phyloP scores from a whole-genome alignment of 805 yeast species.

The Metschnikowia hibisci region DNA sequence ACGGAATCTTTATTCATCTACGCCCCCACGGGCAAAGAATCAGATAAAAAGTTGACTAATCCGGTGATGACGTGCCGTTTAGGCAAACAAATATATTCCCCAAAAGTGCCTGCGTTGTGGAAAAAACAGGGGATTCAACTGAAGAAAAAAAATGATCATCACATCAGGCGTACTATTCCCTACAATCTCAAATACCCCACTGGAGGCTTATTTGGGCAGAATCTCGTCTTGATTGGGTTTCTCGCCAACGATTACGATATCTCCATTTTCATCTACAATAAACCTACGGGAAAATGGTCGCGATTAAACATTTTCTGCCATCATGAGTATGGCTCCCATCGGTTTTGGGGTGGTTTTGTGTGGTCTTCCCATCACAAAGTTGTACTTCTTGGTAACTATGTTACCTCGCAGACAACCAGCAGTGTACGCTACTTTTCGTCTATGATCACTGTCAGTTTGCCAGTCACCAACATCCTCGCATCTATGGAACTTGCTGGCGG shows the following conservation, averaged over 20 bases:
- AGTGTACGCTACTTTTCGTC: slow-evolving; percentile 46
- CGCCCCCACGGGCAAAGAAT: slow-evolving; percentile 24
- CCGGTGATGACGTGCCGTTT: slow-evolving; percentile 35
- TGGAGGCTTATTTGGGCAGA: slow-evolving; percentile 64
- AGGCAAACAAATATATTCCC: slow-evolving; percentile 31
- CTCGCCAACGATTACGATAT: slow-evolving; percentile 45
- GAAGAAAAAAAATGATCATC: background rate
- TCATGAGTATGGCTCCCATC: slow-evolving; percentile 51
- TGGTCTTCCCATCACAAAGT: slow-evolving; percentile 80
- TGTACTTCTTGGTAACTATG: slow-evolving; percentile 52
- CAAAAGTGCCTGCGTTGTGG: slow-evolving; percentile 31
- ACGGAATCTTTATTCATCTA: slow-evolving; percentile 31
- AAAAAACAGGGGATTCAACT: slow-evolving; percentile 16
- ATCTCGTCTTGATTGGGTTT: slow-evolving; percentile 59
- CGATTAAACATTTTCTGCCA: slow-evolving; percentile 51
- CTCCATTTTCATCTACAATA: slow-evolving; percentile 48
- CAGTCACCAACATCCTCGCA: slow-evolving; percentile 48
- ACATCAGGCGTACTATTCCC: slow-evolving; percentile 35
- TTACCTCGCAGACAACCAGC: slow-evolving; percentile 44
- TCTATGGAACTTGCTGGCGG: slow-evolving; percentile 39
- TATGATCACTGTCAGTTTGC: slow-evolving; percentile 50
- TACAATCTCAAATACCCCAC: slow-evolving; percentile 50
- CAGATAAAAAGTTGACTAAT: slow-evolving; percentile 17
- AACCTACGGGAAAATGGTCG: slow-evolving; percentile 60
- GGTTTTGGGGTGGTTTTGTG: slow-evolving; percentile 63